A percentile compares a stretch with the other conserved stretches of the same genome.
These are phyloP conservation scores for Leccinum griseonigrum DNA, from an alignment of 1,284 basidiomycete species.

Conservation along the genomic window DNA sequence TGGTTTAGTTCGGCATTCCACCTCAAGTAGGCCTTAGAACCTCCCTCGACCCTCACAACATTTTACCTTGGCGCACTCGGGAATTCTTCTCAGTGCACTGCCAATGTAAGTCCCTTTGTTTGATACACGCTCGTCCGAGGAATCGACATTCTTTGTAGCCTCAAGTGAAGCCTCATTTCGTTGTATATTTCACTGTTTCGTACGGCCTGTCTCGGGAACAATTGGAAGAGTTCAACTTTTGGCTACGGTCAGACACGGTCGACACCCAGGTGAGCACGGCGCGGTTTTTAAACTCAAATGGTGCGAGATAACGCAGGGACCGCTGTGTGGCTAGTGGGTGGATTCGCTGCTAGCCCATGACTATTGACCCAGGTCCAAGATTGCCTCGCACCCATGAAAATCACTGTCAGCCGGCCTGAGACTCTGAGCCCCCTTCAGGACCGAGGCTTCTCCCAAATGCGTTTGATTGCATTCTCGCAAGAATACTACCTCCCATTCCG, in stretches of 20 bases:
- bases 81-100: slow-evolving; percentile 38
- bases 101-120: slow-evolving; percentile 35
- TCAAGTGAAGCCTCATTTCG: slow-evolving; percentile 53
- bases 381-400: no score
- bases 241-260: slow-evolving; percentile 50
- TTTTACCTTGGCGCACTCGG: slow-evolving; percentile 72
- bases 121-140: background rate
- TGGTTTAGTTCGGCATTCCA: background rate
- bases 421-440: no score
- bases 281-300: background rate
- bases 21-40: slow-evolving; percentile 43
- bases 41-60: slow-evolving; percentile 71
- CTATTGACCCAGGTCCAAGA: no score
- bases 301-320: slow-evolving; percentile 11
- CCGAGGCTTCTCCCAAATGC: no score
- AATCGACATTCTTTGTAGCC: slow-evolving; percentile 33
- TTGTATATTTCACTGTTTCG: slow-evolving; percentile 69
- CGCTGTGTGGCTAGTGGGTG: no score
- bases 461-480: no score
- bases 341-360: no score
- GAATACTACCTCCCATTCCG: no score
- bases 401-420: no score
- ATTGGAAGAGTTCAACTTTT: slow-evolving; percentile 69
- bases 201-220: slow-evolving; percentile 68
- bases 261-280: slow-evolving; percentile 19